phyloP scores from a whole-genome alignment of 1,139 yeast genomes.

The Taphrina betulina region DNA sequence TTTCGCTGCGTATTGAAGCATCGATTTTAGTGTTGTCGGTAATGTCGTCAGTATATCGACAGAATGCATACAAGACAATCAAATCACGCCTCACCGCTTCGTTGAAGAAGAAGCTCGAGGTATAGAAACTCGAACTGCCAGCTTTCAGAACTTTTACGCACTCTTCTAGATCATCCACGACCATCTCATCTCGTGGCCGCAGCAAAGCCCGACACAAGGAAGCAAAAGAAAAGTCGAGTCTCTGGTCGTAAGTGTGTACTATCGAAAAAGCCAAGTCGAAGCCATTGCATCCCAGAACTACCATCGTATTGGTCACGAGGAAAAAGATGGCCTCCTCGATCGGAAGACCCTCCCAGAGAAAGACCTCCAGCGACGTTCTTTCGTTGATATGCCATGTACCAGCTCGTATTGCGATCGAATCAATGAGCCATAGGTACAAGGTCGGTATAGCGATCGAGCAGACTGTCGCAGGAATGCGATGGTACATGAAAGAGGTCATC shows the following conservation, averaged over 20 bases:
- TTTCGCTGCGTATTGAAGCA: conserved; percentile 1
- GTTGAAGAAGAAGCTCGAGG: conserved; percentile 29
- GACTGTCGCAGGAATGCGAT: conserved; percentile 6
- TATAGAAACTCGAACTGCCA: conserved; percentile 28
- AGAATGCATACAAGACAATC: conserved; percentile 27
- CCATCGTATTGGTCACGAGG: conserved; percentile 26
- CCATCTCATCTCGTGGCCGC: neutral
- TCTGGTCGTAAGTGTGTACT: conserved; percentile 14
- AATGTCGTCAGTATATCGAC: conserved; percentile 29
- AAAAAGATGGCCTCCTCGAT: conserved; percentile 32
- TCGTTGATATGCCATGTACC: conserved; percentile 34
- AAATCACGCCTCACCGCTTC: conserved; percentile 20
- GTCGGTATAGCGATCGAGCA: conserved; percentile 19
- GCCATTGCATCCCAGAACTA: conserved; percentile 31
- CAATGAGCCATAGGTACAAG: conserved; percentile 26
- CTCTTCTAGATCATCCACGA: conserved; percentile 15
- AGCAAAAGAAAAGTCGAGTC: conserved; percentile 4
- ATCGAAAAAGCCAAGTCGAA: conserved; percentile 30
- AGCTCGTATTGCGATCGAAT: conserved; percentile 30
- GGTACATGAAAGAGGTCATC: conserved; percentile 5
- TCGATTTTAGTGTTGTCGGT: conserved; percentile 18
- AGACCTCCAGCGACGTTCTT: conserved; percentile 7
- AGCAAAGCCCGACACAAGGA: conserved; percentile 17
- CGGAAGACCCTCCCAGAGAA: conserved; percentile 28
- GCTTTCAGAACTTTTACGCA: conserved; percentile 16